Conservation (phyloP, 164 flowering plant genomes). For the Saururus chinensis region DNA sequence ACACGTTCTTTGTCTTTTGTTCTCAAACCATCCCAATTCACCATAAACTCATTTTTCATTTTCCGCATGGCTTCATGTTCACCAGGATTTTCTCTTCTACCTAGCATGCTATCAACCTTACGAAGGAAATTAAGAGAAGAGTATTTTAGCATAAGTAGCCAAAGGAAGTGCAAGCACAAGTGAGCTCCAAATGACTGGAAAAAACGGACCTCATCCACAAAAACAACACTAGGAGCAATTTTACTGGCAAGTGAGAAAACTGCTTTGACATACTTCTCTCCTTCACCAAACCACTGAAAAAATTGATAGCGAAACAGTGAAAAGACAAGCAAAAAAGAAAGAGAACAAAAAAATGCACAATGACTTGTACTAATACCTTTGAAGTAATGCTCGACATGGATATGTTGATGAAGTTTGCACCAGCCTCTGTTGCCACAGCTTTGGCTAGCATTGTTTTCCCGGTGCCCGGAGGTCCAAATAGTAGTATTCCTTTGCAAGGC, state of each 20-base stretch:
- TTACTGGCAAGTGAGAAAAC: constrained; percentile 35
- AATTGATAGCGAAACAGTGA: background rate
- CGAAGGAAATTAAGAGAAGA: background rate
- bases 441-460: constrained; percentile 99
- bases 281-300: constrained; percentile 37
- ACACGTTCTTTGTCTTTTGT: constrained; percentile 94
- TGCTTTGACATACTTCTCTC: constrained; percentile 37
- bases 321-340: background rate
- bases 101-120: constrained; percentile 51
- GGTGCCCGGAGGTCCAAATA: constrained; percentile 98
- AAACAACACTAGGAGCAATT: constrained; percentile 33
- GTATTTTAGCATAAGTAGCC: background rate
- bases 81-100: constrained; percentile 30
- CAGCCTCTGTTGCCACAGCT: constrained; percentile 97
- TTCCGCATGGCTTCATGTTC: constrained; percentile 38
- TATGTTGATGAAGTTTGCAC: constrained; percentile 92
- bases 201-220: constrained; percentile 42
- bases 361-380: constrained; percentile 35
- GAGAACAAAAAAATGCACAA: background rate
- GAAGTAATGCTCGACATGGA: constrained; percentile 97
- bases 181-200: background rate
- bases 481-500: constrained; percentile 96
- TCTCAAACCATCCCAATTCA: constrained; percentile 51
- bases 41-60: constrained; percentile 41
- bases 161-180: too few species aligned